Evolutionary conservation across 139 green algal species (phyloP).

Genomic region (Nannochloris sp.): DNA sequence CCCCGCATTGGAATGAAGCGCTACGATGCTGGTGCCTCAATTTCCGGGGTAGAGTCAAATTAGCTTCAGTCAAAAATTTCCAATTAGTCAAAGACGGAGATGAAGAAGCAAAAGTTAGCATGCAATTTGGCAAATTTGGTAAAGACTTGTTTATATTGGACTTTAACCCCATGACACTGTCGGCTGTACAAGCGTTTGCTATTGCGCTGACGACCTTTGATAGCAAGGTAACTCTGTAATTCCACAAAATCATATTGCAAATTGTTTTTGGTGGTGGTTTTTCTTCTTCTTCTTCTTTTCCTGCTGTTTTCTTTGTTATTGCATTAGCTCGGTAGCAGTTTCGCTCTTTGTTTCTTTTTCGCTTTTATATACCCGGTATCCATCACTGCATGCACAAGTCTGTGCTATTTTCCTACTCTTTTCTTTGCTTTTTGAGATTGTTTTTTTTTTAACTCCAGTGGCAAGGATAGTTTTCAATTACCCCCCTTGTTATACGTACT

Average conservation of each 20-base stretch:
- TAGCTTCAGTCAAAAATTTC: conserved; percentile 98
- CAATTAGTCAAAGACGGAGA: conserved; percentile 53
- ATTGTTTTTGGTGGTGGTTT: no score
- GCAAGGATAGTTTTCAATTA: no score
- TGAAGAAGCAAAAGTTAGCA: conserved; percentile 52
- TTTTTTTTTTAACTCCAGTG: conserved; percentile 6
- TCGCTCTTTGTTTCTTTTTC: neutral
- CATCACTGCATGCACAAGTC: no score
- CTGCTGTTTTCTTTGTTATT: no score
- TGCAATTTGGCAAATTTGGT: conserved; percentile 92
- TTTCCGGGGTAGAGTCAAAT: conserved; percentile 96
- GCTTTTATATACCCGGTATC: neutral
- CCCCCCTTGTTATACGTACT: no score
- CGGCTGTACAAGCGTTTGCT: conserved; percentile 82
- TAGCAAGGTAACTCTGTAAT: conserved; percentile 69
- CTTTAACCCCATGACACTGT: conserved; percentile 65
- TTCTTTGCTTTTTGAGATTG: neutral
- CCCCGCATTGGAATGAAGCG: conserved; percentile 90
- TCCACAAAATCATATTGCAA: neutral
- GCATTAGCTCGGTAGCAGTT: no score
- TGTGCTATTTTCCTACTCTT: no score
- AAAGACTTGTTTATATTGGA: conserved; percentile 92
- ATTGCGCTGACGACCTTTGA: conserved; percentile 92
- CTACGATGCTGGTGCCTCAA: conserved; percentile 97
- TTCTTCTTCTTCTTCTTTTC: neutral